A percentile compares a stretch with the other conserved stretches of the same genome.
phyloP scores from a whole-genome alignment of 257 asterid genomes.

The Forsythia suspensa region DNA sequence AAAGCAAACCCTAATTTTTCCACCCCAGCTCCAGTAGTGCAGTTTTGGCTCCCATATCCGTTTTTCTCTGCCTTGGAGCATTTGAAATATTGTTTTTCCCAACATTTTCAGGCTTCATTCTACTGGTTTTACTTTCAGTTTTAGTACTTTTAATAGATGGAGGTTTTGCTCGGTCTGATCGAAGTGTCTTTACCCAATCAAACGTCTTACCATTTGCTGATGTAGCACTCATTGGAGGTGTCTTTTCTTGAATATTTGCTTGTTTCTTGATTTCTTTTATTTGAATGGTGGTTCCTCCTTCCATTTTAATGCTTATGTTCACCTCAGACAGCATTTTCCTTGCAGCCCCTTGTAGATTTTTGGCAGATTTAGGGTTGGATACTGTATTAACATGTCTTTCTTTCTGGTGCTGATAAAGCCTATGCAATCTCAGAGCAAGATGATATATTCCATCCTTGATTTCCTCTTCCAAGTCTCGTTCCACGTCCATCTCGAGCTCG shows the following conservation, averaged over 20 bases:
- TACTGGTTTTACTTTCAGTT: neutral
- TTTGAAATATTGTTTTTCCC: neutral
- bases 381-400: slow-evolving; percentile 24
- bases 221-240: neutral
- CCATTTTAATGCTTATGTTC: slow-evolving; percentile 63
- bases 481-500: slow-evolving; percentile 57
- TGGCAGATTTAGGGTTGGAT: neutral
- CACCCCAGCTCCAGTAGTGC: slow-evolving; percentile 31
- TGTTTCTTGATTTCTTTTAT: slow-evolving; percentile 64
- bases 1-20: slow-evolving; percentile 19
- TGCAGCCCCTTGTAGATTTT: neutral
- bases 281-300: slow-evolving; percentile 55
- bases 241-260: neutral
- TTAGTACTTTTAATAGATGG: neutral
- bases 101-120: neutral
- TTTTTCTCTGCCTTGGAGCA: slow-evolving; percentile 6
- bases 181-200: slow-evolving; percentile 59
- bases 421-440: slow-evolving; percentile 59
- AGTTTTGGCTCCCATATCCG: slow-evolving; percentile 20
- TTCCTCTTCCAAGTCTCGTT: slow-evolving; percentile 60
- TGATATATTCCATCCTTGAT: slow-evolving; percentile 60
- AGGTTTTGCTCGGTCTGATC: slow-evolving; percentile 29
- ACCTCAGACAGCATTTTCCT: slow-evolving; percentile 41
- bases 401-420: slow-evolving; percentile 52
- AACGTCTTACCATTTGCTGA: slow-evolving; percentile 26